Evolutionary conservation across 495 filamentous ascomycete species (phyloP).

Genomic region (Bombardia bombarda): DNA sequence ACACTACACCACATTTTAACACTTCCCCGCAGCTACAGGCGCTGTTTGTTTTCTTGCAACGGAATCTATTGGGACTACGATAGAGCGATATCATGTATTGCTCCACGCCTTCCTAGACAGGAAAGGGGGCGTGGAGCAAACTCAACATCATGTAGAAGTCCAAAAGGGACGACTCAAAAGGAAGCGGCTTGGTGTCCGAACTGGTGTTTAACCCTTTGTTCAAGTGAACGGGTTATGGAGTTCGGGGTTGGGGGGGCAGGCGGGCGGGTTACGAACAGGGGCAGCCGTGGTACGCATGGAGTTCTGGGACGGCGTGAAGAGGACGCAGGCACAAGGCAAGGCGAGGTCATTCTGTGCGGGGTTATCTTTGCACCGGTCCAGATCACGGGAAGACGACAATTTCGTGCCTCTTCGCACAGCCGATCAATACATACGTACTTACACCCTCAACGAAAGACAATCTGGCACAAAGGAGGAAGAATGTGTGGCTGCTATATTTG

Average conservation of each 20-base stretch:
- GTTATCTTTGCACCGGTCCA: too few relatives aligned
- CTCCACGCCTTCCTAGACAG: constrained; percentile 14
- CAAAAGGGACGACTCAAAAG: constrained; percentile 10
- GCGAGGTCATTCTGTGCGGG: too few relatives aligned
- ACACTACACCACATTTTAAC: constrained; percentile 18
- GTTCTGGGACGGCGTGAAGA: constrained; percentile 7
- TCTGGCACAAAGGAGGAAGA: background rate
- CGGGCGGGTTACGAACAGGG: background rate
- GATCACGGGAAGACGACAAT: background rate
- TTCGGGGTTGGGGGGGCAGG: constrained; percentile 4
- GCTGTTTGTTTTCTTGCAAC: constrained; percentile 12
- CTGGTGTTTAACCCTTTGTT: constrained; percentile 11
- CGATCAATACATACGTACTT: background rate
- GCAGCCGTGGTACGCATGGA: constrained; percentile 5
- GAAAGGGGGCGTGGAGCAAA: constrained; percentile 15
- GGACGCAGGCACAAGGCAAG: constrained; percentile 1
- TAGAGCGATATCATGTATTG: constrained; percentile 26
- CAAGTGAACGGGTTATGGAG: constrained; percentile 18
- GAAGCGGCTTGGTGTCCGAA: constrained; percentile 6
- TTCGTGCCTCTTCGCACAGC: constrained; percentile 1
- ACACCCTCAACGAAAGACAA: background rate
- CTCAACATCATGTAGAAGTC: constrained; percentile 23
- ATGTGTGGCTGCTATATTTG: constrained; percentile 1
- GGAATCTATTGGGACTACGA: constrained; percentile 15
- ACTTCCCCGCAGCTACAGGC: constrained; percentile 12